A percentile compares a stretch with the other conserved stretches of the same genome.
These are phyloP conservation scores for Talaromyces sp. DNA, from an alignment of 2,329 filamentous ascomycete genomes.

Conservation along the genomic window DNA sequence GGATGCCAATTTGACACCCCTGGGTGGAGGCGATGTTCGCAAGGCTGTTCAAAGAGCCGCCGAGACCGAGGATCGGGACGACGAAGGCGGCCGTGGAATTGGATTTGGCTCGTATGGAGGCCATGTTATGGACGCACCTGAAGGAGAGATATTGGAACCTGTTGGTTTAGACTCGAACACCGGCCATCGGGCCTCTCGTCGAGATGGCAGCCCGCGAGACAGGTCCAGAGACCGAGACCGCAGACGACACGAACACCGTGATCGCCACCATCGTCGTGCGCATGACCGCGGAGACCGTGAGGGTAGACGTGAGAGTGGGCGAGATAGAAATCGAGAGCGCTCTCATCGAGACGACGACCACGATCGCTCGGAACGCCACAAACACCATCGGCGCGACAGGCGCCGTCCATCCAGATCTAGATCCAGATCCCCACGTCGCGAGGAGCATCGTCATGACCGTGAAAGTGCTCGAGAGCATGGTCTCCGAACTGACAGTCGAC, in stretches of 20 bases:
- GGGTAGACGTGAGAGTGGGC: neutral
- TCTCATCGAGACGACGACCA: neutral
- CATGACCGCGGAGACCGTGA: constrained; percentile 18
- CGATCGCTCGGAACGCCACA: constrained; percentile 1
- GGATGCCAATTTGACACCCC: constrained; percentile 60
- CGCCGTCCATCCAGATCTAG: constrained; percentile 13
- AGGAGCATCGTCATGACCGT: constrained; percentile 25
- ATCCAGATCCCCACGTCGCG: constrained; percentile 22
- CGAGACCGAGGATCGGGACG: constrained; percentile 23
- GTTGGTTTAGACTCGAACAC: constrained; percentile 18
- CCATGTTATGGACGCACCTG: constrained; percentile 28
- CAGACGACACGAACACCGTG: constrained; percentile 26
- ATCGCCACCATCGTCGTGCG: constrained; percentile 26
- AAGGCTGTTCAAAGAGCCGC: constrained; percentile 45
- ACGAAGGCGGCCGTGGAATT: constrained; percentile 26
- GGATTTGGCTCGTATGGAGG: constrained; percentile 30
- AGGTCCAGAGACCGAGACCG: constrained; percentile 46
- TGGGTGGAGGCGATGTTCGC: constrained; percentile 60
- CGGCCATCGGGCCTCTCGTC: constrained; percentile 21
- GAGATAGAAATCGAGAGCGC: constrained; percentile 1
- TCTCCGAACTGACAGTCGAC: neutral
- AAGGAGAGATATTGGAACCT: constrained; percentile 24
- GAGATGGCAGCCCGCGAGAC: constrained; percentile 22
- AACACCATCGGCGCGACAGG: constrained; percentile 1
- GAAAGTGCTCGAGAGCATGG: constrained; percentile 20